A percentile compares a stretch with the other conserved stretches of the same genome.
These are phyloP conservation scores for Aureobasidium sp. DNA, from an alignment of 2,329 filamentous ascomycete genomes.

Conservation along the genomic window DNA sequence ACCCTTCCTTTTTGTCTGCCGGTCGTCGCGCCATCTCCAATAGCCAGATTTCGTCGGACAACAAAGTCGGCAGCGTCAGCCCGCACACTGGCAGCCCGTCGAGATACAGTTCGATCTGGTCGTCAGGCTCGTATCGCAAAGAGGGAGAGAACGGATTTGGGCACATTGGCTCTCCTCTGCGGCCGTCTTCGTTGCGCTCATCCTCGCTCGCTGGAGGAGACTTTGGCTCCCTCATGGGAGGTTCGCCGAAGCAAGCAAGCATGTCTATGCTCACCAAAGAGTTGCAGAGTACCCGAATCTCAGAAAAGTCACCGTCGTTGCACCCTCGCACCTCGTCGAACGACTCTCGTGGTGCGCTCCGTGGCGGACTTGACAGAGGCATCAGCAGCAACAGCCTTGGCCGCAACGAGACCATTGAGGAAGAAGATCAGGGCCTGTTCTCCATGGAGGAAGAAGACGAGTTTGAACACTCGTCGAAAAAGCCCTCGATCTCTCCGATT, in stretches of 20 bases:
- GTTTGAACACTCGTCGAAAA: not conserved
- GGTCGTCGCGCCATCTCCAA: slow-evolving; percentile 37
- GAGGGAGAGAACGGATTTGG: slow-evolving; percentile 47
- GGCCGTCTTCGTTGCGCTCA: slow-evolving; percentile 38
- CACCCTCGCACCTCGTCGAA: slow-evolving; percentile 20
- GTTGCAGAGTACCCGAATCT: slow-evolving; percentile 27
- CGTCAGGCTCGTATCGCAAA: slow-evolving; percentile 40
- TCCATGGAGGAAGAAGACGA: slow-evolving; percentile 27
- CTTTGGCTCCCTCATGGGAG: slow-evolving; percentile 44
- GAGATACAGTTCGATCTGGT: slow-evolving; percentile 54
- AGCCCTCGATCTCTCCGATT: slow-evolving; percentile 5
- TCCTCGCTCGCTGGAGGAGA: slow-evolving; percentile 40
- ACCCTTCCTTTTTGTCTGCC: slow-evolving; percentile 28
- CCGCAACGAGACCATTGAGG: slow-evolving; percentile 24
- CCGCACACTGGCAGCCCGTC: slow-evolving; percentile 55
- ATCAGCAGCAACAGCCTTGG: slow-evolving; percentile 25
- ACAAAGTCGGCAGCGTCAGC: slow-evolving; percentile 39
- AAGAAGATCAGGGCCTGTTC: slow-evolving; percentile 27
- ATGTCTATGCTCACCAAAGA: slow-evolving; percentile 57
- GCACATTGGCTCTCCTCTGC: slow-evolving; percentile 59
- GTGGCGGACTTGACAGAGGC: slow-evolving; percentile 22
- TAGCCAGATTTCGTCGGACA: slow-evolving; percentile 32
- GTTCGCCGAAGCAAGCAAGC: slow-evolving; percentile 49
- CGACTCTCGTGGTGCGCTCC: slow-evolving; percentile 7
- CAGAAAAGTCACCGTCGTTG: slow-evolving; percentile 10